Conservation (phyloP, 352 stramenopile genomes). For the Globisporangium irregulare region DNA sequence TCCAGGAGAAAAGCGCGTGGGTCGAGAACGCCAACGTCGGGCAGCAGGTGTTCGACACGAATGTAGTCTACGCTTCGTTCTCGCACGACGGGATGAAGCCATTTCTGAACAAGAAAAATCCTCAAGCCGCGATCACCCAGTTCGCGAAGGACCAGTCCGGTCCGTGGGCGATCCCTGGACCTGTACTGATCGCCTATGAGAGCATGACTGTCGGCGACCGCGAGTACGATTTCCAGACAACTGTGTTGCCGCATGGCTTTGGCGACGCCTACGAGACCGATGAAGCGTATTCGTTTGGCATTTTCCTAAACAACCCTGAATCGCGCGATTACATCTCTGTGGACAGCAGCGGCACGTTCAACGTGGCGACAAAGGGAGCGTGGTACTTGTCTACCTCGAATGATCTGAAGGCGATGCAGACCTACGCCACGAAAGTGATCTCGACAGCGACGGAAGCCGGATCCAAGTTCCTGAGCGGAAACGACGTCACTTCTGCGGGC, state of each 20-base stretch:
- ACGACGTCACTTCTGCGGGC: not conserved
- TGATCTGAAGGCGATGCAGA: constrained; percentile 57
- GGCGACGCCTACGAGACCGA: constrained; percentile 19
- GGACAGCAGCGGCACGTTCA: constrained; percentile 5
- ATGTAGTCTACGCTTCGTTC: constrained; percentile 22
- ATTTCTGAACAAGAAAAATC: constrained; percentile 21
- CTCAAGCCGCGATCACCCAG: constrained; percentile 16
- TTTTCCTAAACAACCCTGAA: constrained; percentile 30
- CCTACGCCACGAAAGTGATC: constrained; percentile 37
- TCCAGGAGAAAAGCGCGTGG: constrained; percentile 22
- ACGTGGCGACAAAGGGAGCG: constrained; percentile 7
- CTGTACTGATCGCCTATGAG: constrained; percentile 30
- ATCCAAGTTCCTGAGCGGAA: constrained; percentile 10
- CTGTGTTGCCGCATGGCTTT: constrained; percentile 26
- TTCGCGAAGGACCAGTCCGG: constrained; percentile 24
- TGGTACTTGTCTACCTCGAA: constrained; percentile 39
- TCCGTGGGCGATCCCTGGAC: constrained; percentile 24
- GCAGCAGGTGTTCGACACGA: constrained; percentile 21
- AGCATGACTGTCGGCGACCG: constrained; percentile 20
- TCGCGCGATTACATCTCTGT: constrained; percentile 23
- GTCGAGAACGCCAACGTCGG: constrained; percentile 19
- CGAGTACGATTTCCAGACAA: constrained; percentile 30
- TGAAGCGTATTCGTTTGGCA: constrained; percentile 20
- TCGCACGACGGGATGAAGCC: constrained; percentile 18
- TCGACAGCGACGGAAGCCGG: not conserved